Percentiles rank a stretch among this genome's conserved stretches.
phyloP scores from a whole-genome alignment of 495 filamentous ascomycete genomes.

The Apodospora peruviana region DNA sequence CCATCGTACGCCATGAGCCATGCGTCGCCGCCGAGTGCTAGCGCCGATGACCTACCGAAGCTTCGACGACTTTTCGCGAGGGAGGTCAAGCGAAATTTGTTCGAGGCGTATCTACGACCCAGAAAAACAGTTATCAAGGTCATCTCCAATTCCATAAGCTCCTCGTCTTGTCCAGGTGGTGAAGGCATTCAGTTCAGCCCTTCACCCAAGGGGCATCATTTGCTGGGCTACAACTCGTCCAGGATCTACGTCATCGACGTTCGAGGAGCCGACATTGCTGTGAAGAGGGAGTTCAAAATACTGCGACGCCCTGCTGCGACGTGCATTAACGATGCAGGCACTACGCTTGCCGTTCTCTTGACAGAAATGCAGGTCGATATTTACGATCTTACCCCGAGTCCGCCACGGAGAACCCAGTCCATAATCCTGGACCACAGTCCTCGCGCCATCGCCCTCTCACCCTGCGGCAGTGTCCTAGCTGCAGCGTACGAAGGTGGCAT shows the following conservation, averaged over 20 bases:
- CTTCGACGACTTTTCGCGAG: slow-evolving; percentile 63
- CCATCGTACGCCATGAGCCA: slow-evolving; percentile 59
- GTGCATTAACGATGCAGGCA: slow-evolving; percentile 74
- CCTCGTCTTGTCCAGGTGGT: slow-evolving; percentile 74
- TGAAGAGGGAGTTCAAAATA: slow-evolving; percentile 76
- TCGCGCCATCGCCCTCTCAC: slow-evolving; percentile 72
- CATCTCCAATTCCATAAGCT: slow-evolving; percentile 78
- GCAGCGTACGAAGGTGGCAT: slow-evolving; percentile 84
- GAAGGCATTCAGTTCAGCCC: slow-evolving; percentile 81
- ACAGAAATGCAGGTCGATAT: slow-evolving; percentile 77
- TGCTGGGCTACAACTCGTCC: slow-evolving; percentile 81
- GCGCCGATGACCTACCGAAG: slow-evolving; percentile 48
- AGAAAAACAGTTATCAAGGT: slow-evolving; percentile 64
- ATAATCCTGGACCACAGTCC: slow-evolving; percentile 71
- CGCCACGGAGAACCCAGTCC: slow-evolving; percentile 61
- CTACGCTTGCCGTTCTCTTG: slow-evolving; percentile 70
- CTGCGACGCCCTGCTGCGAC: slow-evolving; percentile 69
- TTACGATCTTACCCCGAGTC: slow-evolving; percentile 59
- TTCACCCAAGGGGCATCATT: slow-evolving; percentile 64
- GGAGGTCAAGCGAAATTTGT: slow-evolving; percentile 73
- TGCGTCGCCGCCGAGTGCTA: slow-evolving; percentile 30
- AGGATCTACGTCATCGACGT: slow-evolving; percentile 76
- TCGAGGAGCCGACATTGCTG: slow-evolving; percentile 46
- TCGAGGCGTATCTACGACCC: slow-evolving; percentile 71
- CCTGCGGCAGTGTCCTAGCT: slow-evolving; percentile 73